A percentile compares a stretch with the other conserved stretches of the same genome.
These are phyloP conservation scores for Botrytis galanthina DNA, from an alignment of 2,329 filamentous ascomycete genomes.

Conservation along the genomic window DNA sequence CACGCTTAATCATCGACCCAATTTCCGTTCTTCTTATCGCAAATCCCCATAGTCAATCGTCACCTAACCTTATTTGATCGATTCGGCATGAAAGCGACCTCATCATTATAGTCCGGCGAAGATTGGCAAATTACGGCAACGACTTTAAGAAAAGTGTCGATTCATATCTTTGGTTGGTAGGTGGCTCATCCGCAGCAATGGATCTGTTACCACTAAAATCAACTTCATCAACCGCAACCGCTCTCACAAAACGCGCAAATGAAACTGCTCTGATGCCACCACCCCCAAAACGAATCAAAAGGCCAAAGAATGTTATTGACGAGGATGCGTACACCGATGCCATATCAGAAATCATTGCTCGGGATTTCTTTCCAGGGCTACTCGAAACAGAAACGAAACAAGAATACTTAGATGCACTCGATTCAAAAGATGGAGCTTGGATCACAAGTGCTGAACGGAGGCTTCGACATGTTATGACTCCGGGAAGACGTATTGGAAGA, in stretches of 20 bases:
- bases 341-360: slow-evolving; percentile 88
- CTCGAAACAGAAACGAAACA: slow-evolving; percentile 82
- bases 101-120: not conserved
- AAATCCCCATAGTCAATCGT: not conserved
- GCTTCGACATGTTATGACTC: slow-evolving; percentile 78
- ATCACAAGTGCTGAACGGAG: slow-evolving; percentile 76
- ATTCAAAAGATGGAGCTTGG: slow-evolving; percentile 82
- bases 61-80: not conserved
- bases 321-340: slow-evolving; percentile 92
- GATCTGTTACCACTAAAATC: slow-evolving; percentile 17
- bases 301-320: slow-evolving; percentile 82
- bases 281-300: slow-evolving; percentile 89
- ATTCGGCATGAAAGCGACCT: not conserved
- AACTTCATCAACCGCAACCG: slow-evolving; percentile 45
- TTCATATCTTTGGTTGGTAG: not conserved
- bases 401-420: slow-evolving; percentile 88
- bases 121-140: not conserved
- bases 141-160: not conserved
- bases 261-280: slow-evolving; percentile 82
- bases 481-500: slow-evolving; percentile 51
- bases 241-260: slow-evolving; percentile 60
- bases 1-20: not conserved
- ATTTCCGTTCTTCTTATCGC: not conserved
- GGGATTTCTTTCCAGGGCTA: slow-evolving; percentile 94
- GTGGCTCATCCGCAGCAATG: slow-evolving; percentile 13